These are phyloP conservation scores for Chlorella sorokiniana DNA, from an alignment of 139 green algal species.

Conservation along the genomic window DNA sequence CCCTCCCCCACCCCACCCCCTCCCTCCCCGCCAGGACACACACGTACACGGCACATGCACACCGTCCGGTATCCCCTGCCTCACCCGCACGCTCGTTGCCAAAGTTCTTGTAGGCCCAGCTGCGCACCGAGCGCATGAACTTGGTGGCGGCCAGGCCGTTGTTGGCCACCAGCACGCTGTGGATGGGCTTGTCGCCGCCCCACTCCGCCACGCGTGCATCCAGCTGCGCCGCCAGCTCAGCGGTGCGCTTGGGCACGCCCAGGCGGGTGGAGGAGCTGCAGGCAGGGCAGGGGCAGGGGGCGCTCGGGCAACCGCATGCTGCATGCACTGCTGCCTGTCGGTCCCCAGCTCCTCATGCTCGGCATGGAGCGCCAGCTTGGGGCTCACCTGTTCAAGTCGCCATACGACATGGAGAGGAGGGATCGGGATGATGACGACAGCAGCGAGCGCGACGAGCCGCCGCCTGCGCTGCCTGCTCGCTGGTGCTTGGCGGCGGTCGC, in stretches of 20 bases:
- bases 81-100: slow-evolving; percentile 51
- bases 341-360: neutral
- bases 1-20: neutral
- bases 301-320: neutral
- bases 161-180: slow-evolving; percentile 90
- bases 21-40: neutral
- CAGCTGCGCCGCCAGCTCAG: slow-evolving; percentile 25
- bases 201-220: slow-evolving; percentile 24
- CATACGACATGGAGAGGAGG: slow-evolving; percentile 32
- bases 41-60: neutral
- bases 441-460: neutral
- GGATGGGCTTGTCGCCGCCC: slow-evolving; percentile 46
- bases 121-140: slow-evolving; percentile 93
- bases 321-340: neutral
- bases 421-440: neutral
- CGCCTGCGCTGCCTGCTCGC: neutral
- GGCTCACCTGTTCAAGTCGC: slow-evolving; percentile 27
- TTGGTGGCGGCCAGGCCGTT: slow-evolving; percentile 96
- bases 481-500: neutral
- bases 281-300: neutral
- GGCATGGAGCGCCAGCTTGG: too few relatives aligned
- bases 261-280: slow-evolving; percentile 11
- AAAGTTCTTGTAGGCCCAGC: slow-evolving; percentile 83
- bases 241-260: slow-evolving; percentile 42
- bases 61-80: neutral